These are phyloP conservation scores for Puccinellia tenuiflora DNA, from an alignment of 176 grass and related monocot species.

Conservation along the genomic window DNA sequence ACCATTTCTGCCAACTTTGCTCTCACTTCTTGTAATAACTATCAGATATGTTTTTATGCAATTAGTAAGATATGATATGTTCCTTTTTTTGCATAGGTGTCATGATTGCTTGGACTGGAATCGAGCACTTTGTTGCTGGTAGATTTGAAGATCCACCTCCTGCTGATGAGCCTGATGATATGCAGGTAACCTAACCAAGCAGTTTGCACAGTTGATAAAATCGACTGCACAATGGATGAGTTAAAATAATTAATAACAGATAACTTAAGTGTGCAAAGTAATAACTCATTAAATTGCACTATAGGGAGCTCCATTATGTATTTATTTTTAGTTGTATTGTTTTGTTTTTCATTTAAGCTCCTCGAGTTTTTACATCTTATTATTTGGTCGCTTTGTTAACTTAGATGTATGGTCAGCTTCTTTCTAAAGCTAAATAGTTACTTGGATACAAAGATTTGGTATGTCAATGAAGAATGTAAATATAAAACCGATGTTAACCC, in stretches of 20 bases:
- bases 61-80: neutral
- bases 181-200: slow-evolving; percentile 50
- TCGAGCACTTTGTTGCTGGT: slow-evolving; percentile 78
- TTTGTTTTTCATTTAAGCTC: neutral
- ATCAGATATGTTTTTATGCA: neutral
- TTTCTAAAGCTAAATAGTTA: neutral
- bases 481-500: neutral
- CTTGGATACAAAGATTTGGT: neutral
- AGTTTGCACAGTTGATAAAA: neutral
- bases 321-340: neutral
- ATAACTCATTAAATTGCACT: neutral
- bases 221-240: neutral
- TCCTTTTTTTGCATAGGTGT: slow-evolving; percentile 54
- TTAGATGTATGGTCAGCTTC: neutral
- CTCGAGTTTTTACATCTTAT: neutral
- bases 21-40: neutral
- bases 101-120: slow-evolving; percentile 99
- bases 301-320: neutral
- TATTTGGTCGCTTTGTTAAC: neutral
- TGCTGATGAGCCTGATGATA: slow-evolving; percentile 70
- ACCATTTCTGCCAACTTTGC: neutral
- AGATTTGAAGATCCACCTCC: slow-evolving; percentile 85
- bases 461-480: neutral
- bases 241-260: neutral
- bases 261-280: neutral